Percentiles rank a stretch among this genome's conserved stretches.
Evolutionary conservation across 495 filamentous ascomycete genomes (phyloP).

Genomic region (Penicillium riverlandense): DNA sequence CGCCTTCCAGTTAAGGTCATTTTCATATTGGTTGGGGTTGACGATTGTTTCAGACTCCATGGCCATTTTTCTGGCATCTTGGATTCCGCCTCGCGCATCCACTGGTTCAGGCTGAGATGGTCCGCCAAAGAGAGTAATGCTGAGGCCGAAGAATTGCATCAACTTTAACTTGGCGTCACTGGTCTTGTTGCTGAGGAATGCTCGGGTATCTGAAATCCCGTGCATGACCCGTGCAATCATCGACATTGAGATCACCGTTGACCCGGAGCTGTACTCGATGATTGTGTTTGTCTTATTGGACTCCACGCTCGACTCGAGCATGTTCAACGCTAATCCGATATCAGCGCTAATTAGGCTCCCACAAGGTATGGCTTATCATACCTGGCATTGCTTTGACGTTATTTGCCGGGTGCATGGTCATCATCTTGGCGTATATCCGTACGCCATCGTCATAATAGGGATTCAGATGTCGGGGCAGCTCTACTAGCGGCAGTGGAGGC

Average conservation of each 20-base stretch:
- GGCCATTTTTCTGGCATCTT: slow-evolving; percentile 33
- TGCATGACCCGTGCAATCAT: slow-evolving; percentile 49
- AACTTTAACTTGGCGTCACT: slow-evolving; percentile 43
- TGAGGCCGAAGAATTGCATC: slow-evolving; percentile 54
- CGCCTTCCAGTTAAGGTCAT: slow-evolving; percentile 52
- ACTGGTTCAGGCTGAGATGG: slow-evolving; percentile 50
- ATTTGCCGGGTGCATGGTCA: slow-evolving; percentile 54
- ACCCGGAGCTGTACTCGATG: slow-evolving; percentile 56
- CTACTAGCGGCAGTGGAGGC: slow-evolving; percentile 52
- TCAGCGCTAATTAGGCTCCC: neutral
- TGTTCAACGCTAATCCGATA: slow-evolving; percentile 40
- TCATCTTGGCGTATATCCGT: slow-evolving; percentile 58
- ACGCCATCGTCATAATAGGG: slow-evolving; percentile 50
- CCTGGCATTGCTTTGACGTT: slow-evolving; percentile 60
- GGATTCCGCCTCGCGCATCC: slow-evolving; percentile 48
- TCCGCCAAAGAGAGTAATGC: slow-evolving; percentile 50
- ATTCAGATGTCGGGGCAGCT: slow-evolving; percentile 50
- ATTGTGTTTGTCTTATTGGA: slow-evolving; percentile 41
- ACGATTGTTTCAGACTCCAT: slow-evolving; percentile 30
- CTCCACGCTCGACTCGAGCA: slow-evolving; percentile 40
- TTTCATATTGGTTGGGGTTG: slow-evolving; percentile 55
- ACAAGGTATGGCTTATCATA: slow-evolving; percentile 14
- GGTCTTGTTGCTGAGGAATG: slow-evolving; percentile 56
- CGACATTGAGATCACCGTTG: slow-evolving; percentile 54
- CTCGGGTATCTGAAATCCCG: slow-evolving; percentile 44